Evolutionary conservation across 352 stramenopile species (phyloP).

Genomic region (Peronospora destructor): DNA sequence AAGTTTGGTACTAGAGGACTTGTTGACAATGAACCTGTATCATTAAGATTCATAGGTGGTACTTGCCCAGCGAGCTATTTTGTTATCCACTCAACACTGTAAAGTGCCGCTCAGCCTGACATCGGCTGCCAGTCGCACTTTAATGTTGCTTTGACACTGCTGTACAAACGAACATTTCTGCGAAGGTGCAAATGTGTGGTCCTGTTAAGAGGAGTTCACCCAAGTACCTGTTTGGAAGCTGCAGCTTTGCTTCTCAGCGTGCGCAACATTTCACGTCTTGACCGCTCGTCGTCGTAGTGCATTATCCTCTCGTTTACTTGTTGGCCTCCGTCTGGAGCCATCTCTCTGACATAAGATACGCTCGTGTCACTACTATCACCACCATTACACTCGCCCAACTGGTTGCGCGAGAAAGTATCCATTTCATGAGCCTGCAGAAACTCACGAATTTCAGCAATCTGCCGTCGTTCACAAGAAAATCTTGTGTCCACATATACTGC

Average conservation of each 20-base stretch:
- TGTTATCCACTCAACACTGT: too few species aligned
- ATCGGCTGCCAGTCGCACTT: too few species aligned
- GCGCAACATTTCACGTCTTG: constrained; percentile 21
- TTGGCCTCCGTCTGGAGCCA: not conserved
- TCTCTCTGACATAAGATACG: not conserved
- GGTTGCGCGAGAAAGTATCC: constrained; percentile 12
- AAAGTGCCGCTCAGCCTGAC: too few species aligned
- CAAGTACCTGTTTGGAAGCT: constrained; percentile 9
- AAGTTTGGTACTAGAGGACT: too few species aligned
- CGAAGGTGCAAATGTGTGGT: too few species aligned
- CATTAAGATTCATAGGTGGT: too few species aligned
- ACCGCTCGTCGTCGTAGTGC: constrained; percentile 23
- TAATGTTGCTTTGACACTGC: too few species aligned
- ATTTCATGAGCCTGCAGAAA: constrained; percentile 28
- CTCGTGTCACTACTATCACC: not conserved
- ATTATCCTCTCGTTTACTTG: constrained; percentile 2
- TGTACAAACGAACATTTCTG: too few species aligned
- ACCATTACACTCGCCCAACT: not conserved
- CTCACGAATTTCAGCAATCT: constrained; percentile 21
- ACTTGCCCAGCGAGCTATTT: too few species aligned
- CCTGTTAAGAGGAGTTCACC: constrained; percentile 1
- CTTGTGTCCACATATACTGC: not conserved
- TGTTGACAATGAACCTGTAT: too few species aligned
- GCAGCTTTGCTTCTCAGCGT: constrained; percentile 16
- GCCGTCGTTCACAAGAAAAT: constrained; percentile 8